Evolutionary conservation across 2,329 filamentous ascomycete genomes (phyloP), one percentile per base, ranked within the genome.

Genomic region (Hortaea werneckii): DNA sequence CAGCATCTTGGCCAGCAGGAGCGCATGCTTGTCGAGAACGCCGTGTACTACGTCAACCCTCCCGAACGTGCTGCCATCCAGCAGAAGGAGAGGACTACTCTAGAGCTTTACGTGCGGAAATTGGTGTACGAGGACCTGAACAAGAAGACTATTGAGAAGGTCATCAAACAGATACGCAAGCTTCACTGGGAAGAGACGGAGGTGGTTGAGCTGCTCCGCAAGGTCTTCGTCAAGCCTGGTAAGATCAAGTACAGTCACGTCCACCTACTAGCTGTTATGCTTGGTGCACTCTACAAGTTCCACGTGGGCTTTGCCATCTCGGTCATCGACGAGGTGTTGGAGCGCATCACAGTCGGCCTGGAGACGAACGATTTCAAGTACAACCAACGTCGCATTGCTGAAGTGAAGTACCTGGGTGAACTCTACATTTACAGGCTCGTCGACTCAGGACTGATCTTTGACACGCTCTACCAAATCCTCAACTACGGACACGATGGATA

Each of bases 191-290:
- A 98, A 67, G 92, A 98, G 65, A 73, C 78, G 42, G 89, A 96
- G 62, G 82, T 92, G 26, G 84, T 90, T 35, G 71, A 75, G 28
- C 80, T 89, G 42, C 69, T 95, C 26, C 83, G 88, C 61, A 95
- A 94, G 64, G 82, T 95, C 38, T 98, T 96, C 63, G 87, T 88
- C 43, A 95, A 95, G 63, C 92, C 94, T 9, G 87, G 86, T 40
- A 96, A 95, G 69, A 87, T 98, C 67, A 95, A 95, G 65, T 98
- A 94, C 67, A 89, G 89, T 59, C 96, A 94, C 60, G 87, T 98
- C 53, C 87, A 96, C 64, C 78, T 96, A 42, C 77, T 98, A 42
- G 88, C 89, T 2, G 90, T 95, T 47, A 79, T 96, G 27, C 78
- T 94, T 35, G 86, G 87, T 50, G 87, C 88, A 1, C 74, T 98